A percentile compares a stretch with the other conserved stretches of the same genome.
phyloP scores from a whole-genome alignment of 1,139 yeast genomes.

The Candida pseudoviswanathii region DNA sequence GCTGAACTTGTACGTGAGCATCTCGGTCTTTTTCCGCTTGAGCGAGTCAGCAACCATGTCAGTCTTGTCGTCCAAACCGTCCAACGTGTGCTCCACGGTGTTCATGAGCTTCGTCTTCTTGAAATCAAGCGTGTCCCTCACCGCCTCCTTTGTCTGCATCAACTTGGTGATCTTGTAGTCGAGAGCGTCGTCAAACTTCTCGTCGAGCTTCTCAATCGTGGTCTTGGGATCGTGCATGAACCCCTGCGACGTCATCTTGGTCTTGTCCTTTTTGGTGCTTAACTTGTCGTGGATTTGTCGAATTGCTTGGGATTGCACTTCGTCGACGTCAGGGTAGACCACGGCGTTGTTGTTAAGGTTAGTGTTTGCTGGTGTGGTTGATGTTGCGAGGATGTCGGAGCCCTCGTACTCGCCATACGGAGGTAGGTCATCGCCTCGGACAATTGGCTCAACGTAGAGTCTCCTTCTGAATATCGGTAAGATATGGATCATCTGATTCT shows the following conservation, averaged over 20 bases:
- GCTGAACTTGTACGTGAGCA: constrained; percentile 14
- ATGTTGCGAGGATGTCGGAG: not conserved
- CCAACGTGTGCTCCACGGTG: constrained; percentile 9
- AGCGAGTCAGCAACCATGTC: constrained; percentile 12
- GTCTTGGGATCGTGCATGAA: constrained; percentile 24
- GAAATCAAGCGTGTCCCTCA: constrained; percentile 15
- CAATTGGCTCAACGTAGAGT: too few relatives aligned
- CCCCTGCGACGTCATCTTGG: constrained; percentile 23
- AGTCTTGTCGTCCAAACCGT: constrained; percentile 14
- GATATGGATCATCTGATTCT: constrained; percentile 25
- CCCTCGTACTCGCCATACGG: too few relatives aligned
- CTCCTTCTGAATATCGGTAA: constrained; percentile 30
- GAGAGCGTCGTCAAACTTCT: constrained; percentile 21
- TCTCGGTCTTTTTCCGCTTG: constrained; percentile 5
- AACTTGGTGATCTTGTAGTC: constrained; percentile 17
- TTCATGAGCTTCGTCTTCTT: constrained; percentile 10
- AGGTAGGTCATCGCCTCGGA: not conserved
- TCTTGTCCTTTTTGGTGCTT: constrained; percentile 18
- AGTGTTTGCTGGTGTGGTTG: not conserved
- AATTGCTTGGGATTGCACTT: constrained; percentile 22
- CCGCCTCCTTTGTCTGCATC: constrained; percentile 17
- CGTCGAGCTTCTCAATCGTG: constrained; percentile 22
- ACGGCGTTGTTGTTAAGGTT: too few relatives aligned
- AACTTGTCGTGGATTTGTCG: constrained; percentile 26
- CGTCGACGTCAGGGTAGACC: not conserved